Percentiles rank a stretch among this genome's conserved stretches.
phyloP scores from a whole-genome alignment of 441 rosid genomes.

The Croton laevigatus region DNA sequence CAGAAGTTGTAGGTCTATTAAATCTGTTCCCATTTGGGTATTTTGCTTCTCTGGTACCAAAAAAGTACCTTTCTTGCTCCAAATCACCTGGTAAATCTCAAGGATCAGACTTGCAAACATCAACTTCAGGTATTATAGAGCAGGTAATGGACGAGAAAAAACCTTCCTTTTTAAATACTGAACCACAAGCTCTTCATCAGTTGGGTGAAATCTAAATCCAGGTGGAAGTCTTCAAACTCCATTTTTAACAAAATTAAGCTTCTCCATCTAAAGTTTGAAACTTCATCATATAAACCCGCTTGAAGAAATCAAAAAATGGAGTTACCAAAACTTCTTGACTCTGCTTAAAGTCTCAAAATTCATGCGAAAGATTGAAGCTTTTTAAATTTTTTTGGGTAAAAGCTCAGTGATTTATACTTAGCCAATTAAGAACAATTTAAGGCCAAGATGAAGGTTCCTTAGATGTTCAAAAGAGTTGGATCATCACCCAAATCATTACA shows the following conservation, averaged over 20 bases:
- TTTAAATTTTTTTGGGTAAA: no score
- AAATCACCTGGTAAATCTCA: conserved; percentile 97
- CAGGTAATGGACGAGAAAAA: conserved; percentile 74
- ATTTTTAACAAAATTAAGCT: conserved; percentile 69
- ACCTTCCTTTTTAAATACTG: conserved; percentile 80
- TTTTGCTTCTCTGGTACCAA: conserved; percentile 87
- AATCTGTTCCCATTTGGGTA: conserved; percentile 95
- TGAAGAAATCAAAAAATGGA: conserved; percentile 18
- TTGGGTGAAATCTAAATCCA: conserved; percentile 94
- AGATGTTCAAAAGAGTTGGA: conserved; percentile 16
- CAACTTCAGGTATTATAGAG: conserved; percentile 88
- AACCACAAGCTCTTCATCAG: conserved; percentile 90
- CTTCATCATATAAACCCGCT: neutral
- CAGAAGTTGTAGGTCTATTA: conserved; percentile 83
- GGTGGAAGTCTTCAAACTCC: conserved; percentile 86
- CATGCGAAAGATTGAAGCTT: conserved; percentile 13
- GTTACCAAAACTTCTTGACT: conserved; percentile 2
- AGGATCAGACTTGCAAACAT: conserved; percentile 94
- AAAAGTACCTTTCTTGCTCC: conserved; percentile 92
- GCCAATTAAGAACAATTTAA: neutral
- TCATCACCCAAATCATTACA: conserved; percentile 23
- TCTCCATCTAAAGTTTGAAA: conserved; percentile 50
- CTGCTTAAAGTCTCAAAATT: neutral
- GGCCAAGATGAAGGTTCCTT: conserved; percentile 15
- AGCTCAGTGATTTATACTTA: no score